These are phyloP conservation scores for Tulasnella sp. DNA, from an alignment of 768 basidiomycete genomes.

Conservation along the genomic window DNA sequence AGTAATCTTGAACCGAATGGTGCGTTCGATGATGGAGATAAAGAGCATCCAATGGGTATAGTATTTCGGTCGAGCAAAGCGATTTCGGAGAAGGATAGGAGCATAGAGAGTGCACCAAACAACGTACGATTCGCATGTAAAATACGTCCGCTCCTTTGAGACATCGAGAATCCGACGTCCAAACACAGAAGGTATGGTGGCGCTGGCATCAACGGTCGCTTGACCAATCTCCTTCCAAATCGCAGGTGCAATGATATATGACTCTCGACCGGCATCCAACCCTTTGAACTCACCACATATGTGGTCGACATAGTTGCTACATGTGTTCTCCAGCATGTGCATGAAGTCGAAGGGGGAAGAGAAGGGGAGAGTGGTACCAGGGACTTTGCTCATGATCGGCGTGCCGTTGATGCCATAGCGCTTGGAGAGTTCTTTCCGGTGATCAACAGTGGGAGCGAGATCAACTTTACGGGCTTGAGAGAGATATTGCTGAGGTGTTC, in stretches of 20 bases:
- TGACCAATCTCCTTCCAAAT: neutral
- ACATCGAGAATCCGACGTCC: conserved; percentile 7
- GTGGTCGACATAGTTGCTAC: conserved; percentile 35
- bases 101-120: neutral
- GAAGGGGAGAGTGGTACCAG: conserved; percentile 32
- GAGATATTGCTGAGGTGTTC: neutral
- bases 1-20: conserved; percentile 25
- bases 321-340: conserved; percentile 43
- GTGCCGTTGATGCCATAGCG: conserved; percentile 35
- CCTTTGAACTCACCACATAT: conserved; percentile 40
- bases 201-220: neutral
- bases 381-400: conserved; percentile 31
- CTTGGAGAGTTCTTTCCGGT: conserved; percentile 23
- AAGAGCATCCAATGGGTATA: conserved; percentile 37
- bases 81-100: neutral
- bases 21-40: conserved; percentile 33
- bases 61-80: neutral
- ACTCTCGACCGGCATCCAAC: conserved; percentile 29
- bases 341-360: conserved; percentile 44
- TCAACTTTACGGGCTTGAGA: neutral
- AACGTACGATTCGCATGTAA: neutral
- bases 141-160: neutral
- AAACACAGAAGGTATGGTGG: neutral
- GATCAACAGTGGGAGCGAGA: conserved; percentile 16
- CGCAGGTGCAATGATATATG: neutral